Evolutionary conservation across 2,329 filamentous ascomycete species (phyloP).

Genomic region (Raffaelea ambrosiae): DNA sequence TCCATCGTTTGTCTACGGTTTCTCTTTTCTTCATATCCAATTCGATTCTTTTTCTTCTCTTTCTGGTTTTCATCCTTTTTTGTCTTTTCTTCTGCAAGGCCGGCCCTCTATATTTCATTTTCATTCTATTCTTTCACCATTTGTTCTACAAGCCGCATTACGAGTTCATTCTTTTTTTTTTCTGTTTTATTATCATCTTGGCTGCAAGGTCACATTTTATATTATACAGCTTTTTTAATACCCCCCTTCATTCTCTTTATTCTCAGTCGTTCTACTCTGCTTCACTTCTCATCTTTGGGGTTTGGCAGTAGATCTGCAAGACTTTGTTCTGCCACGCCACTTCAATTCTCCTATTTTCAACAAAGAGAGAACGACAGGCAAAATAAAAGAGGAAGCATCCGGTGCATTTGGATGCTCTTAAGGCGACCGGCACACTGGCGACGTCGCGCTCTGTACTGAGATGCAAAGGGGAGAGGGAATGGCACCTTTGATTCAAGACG

Average conservation of each 20-base stretch:
- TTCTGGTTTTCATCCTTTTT: background rate
- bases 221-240: background rate
- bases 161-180: background rate
- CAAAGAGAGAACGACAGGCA: too few relatives aligned
- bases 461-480: background rate
- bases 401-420: background rate
- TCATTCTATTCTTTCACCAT: background rate
- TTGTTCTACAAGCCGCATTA: background rate
- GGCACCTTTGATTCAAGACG: background rate
- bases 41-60: background rate
- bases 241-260: background rate
- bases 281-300: background rate
- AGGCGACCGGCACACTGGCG: background rate
- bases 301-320: background rate
- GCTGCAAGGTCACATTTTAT: background rate
- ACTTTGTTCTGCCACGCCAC: too few relatives aligned
- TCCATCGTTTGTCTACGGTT: too few relatives aligned
- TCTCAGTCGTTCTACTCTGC: too few relatives aligned
- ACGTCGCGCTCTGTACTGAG: background rate
- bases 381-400: background rate
- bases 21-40: too few relatives aligned
- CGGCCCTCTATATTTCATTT: background rate
- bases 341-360: too few relatives aligned
- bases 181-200: background rate
- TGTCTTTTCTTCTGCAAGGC: background rate